A percentile compares a stretch with the other conserved stretches of the same genome.
phyloP scores from a whole-genome alignment of 495 filamentous ascomycete genomes.

The Aspergillus conjunctus region DNA sequence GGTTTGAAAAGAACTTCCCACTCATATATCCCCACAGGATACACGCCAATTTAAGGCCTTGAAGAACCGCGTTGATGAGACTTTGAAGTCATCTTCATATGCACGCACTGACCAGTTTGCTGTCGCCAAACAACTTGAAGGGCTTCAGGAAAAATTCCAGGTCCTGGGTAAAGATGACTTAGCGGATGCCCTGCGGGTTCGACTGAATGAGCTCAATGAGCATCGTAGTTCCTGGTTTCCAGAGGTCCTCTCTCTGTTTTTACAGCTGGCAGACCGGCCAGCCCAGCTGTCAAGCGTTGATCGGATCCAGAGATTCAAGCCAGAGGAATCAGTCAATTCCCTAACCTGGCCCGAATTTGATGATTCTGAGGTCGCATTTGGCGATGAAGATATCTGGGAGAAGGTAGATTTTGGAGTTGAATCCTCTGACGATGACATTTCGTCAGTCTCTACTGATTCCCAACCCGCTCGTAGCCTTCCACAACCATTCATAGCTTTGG shows the following conservation, averaged over 20 bases:
- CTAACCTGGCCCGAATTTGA: conserved; percentile 78
- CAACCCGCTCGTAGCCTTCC: conserved; percentile 30
- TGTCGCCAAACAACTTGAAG: conserved; percentile 68
- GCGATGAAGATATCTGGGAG: conserved; percentile 75
- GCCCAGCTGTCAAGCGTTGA: conserved; percentile 65
- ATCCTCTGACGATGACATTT: conserved; percentile 59
- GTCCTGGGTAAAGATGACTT: conserved; percentile 76
- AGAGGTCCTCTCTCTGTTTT: conserved; percentile 76
- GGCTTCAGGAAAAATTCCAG: conserved; percentile 85
- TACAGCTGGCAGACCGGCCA: conserved; percentile 82
- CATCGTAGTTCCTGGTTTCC: conserved; percentile 64
- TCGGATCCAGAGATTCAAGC: conserved; percentile 56
- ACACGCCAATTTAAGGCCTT: conserved; percentile 29
- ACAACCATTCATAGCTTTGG: conserved; percentile 25
- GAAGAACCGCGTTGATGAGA: conserved; percentile 34
- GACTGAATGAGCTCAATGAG: conserved; percentile 60
- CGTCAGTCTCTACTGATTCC: conserved; percentile 35
- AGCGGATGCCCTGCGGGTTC: conserved; percentile 70
- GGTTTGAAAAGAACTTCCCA: conserved; percentile 37
- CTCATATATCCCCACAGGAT: conserved; percentile 47
- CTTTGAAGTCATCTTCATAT: conserved; percentile 58
- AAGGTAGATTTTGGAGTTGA: conserved; percentile 70
- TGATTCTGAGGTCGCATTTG: conserved; percentile 67
- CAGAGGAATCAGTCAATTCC: conserved; percentile 43
- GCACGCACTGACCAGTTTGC: conserved; percentile 87